Evolutionary conservation across 2,329 filamentous ascomycete species (phyloP).

Genomic region (Colletotrichum trifolii): DNA sequence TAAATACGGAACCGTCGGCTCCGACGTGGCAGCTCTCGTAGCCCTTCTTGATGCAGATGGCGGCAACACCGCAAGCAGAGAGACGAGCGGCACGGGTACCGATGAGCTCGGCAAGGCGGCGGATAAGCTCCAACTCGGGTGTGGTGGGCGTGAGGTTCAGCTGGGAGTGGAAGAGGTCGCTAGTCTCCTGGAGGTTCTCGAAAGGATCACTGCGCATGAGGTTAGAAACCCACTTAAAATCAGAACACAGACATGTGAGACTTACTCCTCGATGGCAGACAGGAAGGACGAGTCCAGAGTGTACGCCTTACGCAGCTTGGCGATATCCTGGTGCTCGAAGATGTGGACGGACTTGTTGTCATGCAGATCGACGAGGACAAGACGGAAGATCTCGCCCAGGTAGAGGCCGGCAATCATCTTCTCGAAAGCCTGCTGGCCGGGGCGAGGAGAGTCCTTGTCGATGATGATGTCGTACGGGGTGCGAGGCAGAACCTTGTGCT

Average conservation of each 20-base stretch:
- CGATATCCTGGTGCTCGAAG: slow-evolving; percentile 86
- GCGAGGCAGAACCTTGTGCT: slow-evolving; percentile 85
- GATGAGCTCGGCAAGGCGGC: slow-evolving; percentile 91
- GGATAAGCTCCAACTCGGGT: slow-evolving; percentile 88
- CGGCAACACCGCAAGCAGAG: slow-evolving; percentile 93
- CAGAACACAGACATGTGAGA: slow-evolving; percentile 35
- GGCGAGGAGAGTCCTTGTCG: slow-evolving; percentile 90
- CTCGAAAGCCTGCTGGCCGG: slow-evolving; percentile 94
- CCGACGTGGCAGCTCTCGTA: slow-evolving; percentile 92
- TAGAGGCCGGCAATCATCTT: slow-evolving; percentile 98
- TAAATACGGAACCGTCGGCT: slow-evolving; percentile 97
- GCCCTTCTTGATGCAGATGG: slow-evolving; percentile 96
- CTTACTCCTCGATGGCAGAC: slow-evolving; percentile 87
- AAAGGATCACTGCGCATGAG: slow-evolving; percentile 77
- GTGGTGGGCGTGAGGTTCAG: slow-evolving; percentile 77
- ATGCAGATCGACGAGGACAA: slow-evolving; percentile 86
- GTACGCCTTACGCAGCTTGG: slow-evolving; percentile 85
- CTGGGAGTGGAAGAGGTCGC: slow-evolving; percentile 81
- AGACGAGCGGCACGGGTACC: slow-evolving; percentile 93
- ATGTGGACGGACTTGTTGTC: slow-evolving; percentile 80
- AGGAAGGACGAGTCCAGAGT: slow-evolving; percentile 93
- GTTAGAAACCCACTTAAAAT: slow-evolving; percentile 32
- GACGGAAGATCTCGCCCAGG: slow-evolving; percentile 92
- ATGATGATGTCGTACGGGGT: slow-evolving; percentile 89
- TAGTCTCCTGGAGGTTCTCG: slow-evolving; percentile 92